Percentiles rank a stretch among this genome's conserved stretches.
phyloP scores from a whole-genome alignment of 108 stramenopile species.

The Nannochloropsis gaditana region DNA sequence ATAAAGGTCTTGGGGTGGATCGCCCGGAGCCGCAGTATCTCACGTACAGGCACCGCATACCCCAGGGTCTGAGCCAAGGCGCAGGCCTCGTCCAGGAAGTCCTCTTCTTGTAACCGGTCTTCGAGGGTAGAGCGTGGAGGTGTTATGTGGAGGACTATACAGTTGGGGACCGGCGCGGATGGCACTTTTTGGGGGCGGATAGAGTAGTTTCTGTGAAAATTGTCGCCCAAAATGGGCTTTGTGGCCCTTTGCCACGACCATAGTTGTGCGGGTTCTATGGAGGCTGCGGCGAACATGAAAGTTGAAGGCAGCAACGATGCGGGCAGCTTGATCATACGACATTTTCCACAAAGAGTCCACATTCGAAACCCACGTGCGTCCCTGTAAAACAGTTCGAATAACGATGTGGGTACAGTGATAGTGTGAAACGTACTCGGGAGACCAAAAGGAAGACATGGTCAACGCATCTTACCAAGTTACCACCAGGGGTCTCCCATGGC shows the following conservation, averaged over 20 bases:
- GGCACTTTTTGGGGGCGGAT: neutral
- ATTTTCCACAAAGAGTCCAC: too few relatives aligned
- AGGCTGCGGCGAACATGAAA: neutral
- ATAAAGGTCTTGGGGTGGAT: constrained; percentile 64
- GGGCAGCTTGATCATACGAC: too few relatives aligned
- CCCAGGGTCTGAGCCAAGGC: constrained; percentile 10
- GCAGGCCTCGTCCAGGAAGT: neutral
- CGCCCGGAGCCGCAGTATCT: constrained; percentile 31
- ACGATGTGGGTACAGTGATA: too few relatives aligned
- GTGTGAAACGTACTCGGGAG: too few relatives aligned
- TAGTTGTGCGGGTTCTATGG: neutral
- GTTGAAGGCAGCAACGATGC: neutral
- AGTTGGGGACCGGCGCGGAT: neutral
- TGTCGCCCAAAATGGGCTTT: neutral
- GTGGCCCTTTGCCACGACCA: neutral
- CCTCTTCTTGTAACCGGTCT: neutral
- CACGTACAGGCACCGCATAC: neutral
- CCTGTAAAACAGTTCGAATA: too few relatives aligned
- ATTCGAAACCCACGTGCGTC: too few relatives aligned
- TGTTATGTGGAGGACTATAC: neutral
- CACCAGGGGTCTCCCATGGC: too few relatives aligned
- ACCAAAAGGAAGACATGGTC: too few relatives aligned
- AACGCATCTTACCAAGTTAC: too few relatives aligned
- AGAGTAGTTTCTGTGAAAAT: neutral
- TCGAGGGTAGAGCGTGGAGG: neutral